Percentiles rank a stretch among this genome's conserved stretches.
phyloP scores from a whole-genome alignment of 257 asterid species.

The Fraxinus cuspidata region DNA sequence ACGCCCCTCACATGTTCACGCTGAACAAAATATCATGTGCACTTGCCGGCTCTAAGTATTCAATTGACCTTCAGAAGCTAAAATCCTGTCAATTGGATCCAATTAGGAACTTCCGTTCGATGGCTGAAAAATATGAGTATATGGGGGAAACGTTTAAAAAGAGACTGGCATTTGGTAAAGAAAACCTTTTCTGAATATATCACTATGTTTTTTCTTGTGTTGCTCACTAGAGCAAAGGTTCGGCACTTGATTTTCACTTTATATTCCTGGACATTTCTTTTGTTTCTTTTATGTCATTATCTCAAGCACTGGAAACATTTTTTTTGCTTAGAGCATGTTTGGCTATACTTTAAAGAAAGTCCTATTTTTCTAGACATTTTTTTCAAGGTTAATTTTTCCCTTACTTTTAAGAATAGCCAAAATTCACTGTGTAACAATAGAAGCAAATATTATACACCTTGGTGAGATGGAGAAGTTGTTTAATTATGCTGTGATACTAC shows the following conservation, averaged over 20 bases:
- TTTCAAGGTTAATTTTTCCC: not conserved
- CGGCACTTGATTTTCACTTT: not conserved
- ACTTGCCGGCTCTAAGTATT: constrained; percentile 46
- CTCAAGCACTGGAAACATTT: not conserved
- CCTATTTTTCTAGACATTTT: not conserved
- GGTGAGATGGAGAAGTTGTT: not conserved
- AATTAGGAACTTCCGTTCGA: constrained; percentile 64
- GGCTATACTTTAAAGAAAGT: not conserved
- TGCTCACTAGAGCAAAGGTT: constrained; percentile 14
- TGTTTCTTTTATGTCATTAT: not conserved
- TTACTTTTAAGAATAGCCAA: not conserved
- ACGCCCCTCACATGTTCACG: constrained; percentile 59
- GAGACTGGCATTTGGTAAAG: constrained; percentile 82
- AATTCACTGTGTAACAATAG: not conserved
- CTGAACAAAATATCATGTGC: constrained; percentile 43
- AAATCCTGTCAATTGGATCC: constrained; percentile 55
- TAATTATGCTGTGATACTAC: not conserved
- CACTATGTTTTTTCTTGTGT: constrained; percentile 17
- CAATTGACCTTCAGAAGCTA: constrained; percentile 59
- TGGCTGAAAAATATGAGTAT: constrained; percentile 82
- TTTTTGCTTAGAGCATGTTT: not conserved
- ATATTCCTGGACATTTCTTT: not conserved
- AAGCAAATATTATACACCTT: not conserved
- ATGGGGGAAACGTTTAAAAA: constrained; percentile 78
- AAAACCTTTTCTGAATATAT: constrained; percentile 21